These are phyloP conservation scores for Plasmopara halstedii DNA, from an alignment of 352 stramenopile genomes.

Conservation along the genomic window DNA sequence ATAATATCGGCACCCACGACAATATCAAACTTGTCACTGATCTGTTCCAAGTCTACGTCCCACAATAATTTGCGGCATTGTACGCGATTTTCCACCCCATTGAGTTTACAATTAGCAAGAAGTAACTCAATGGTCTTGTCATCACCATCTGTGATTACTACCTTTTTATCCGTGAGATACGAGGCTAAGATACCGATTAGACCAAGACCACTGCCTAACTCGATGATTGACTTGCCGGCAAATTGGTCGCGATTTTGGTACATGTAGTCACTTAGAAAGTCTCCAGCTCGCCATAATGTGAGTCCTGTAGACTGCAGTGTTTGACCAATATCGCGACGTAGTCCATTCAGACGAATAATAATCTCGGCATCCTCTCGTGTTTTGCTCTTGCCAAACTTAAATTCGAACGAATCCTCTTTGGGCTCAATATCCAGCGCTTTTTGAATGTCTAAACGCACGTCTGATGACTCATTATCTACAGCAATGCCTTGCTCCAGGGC, in stretches of 20 bases:
- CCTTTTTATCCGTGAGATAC: constrained; percentile 41
- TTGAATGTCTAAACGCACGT: constrained; percentile 47
- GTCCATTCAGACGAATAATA: constrained; percentile 39
- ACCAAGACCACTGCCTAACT: constrained; percentile 50
- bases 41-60: constrained; percentile 34
- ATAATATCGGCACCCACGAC: constrained; percentile 56
- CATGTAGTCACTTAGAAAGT: constrained; percentile 57
- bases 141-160: constrained; percentile 55
- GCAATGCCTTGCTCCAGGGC: constrained; percentile 39
- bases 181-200: constrained; percentile 51
- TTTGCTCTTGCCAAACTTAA: constrained; percentile 31
- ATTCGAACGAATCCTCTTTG: constrained; percentile 53
- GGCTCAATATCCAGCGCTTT: constrained; percentile 52
- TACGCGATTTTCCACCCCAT: constrained; percentile 28
- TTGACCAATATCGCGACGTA: constrained; percentile 54
- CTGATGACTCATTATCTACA: constrained; percentile 27
- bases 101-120: constrained; percentile 46
- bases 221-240: constrained; percentile 29
- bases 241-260: constrained; percentile 33
- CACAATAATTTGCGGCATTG: constrained; percentile 44
- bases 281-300: constrained; percentile 50
- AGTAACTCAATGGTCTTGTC: constrained; percentile 43
- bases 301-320: constrained; percentile 55
- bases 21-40: constrained; percentile 42
- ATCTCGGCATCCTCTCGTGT: constrained; percentile 25